These are phyloP conservation scores for Phytophthora podocarpi DNA, from an alignment of 352 stramenopile species.

Conservation along the genomic window DNA sequence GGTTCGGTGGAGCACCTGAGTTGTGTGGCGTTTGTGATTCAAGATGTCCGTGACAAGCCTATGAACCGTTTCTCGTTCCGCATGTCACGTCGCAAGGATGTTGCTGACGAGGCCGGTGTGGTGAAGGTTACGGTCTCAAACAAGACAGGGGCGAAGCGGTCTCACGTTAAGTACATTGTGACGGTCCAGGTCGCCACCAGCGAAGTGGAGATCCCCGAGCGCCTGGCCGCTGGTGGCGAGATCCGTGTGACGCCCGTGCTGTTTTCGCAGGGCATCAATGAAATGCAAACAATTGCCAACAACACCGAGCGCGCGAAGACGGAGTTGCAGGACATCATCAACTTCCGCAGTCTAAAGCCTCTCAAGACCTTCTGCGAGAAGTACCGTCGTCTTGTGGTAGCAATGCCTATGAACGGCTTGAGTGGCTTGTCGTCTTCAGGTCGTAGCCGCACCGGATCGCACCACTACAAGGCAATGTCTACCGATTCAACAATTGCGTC, in stretches of 20 bases:
- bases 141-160: constrained; percentile 60
- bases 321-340: constrained; percentile 90
- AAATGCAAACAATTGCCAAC: constrained; percentile 95
- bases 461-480: constrained; percentile 64
- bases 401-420: constrained; percentile 49
- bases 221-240: constrained; percentile 68
- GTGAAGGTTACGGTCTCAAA: constrained; percentile 81
- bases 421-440: constrained; percentile 38
- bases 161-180: constrained; percentile 83
- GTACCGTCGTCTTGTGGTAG: constrained; percentile 69
- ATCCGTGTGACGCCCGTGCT: constrained; percentile 84
- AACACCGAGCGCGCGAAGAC: constrained; percentile 89
- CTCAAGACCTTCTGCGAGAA: constrained; percentile 87
- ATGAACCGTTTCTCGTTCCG: constrained; percentile 88
- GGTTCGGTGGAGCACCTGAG: constrained; percentile 82
- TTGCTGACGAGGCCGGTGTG: constrained; percentile 71
- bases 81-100: constrained; percentile 80
- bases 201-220: constrained; percentile 78
- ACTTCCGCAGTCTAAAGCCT: constrained; percentile 84
- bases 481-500: constrained; percentile 51
- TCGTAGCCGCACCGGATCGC: constrained; percentile 35
- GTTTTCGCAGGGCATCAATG: constrained; percentile 94
- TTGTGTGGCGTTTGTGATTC: constrained; percentile 86
- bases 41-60: constrained; percentile 87
- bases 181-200: constrained; percentile 79